Base-by-base conservation (phyloP, 2,329 filamentous ascomycete species). In the Pezicula radicicola region DNA sequence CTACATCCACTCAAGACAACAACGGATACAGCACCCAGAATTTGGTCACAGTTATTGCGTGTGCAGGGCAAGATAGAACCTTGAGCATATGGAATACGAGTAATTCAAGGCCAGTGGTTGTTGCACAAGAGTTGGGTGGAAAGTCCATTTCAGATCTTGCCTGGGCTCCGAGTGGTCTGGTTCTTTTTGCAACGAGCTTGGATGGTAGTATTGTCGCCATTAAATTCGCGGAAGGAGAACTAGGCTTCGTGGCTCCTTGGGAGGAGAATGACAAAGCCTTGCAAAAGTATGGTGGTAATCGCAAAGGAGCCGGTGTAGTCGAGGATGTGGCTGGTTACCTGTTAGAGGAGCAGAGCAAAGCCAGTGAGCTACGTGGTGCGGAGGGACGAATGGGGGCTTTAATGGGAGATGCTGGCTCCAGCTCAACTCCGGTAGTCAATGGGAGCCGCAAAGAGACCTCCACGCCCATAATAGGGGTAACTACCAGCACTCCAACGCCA, bases 1-100 rank as follows among this genome's bases (percentile, higher is more conserved):
- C 73, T 0, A 63, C 73, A 6, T 74, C 80, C 48, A 75, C 74
- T 8, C 77, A 75, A 2, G 66, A 79, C 49, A 69, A 75, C 47
- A 75, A 80, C 33, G 76, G 75, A 1, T 71, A 74, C 47, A 69
- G 67, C 28, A 71, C 76, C 8, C 70, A 72, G 60, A 72, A 64
- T 63, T 79, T 84, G 15, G 91, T 97, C 3, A 97, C 93, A 0
- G 93, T 99, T 0, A 95, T 99, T 61, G 94, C 95, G 8, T 97
- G 93, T 56, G 94, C 93, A 6, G 95, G 94, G 3, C 94, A 96
- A 64, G 94, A 99, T 68, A 97, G 97, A 71, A 94, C 92, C 2
- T 72, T 99, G 40, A 97, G 91, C 64, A 87, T 99, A 36, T 99
- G 94, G 94, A 97, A 97, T 62, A 99, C 95, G 1, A 96, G 91